These are phyloP conservation scores for Debaryomyces subglobosus DNA, from an alignment of 1,139 yeast species.

Conservation along the genomic window DNA sequence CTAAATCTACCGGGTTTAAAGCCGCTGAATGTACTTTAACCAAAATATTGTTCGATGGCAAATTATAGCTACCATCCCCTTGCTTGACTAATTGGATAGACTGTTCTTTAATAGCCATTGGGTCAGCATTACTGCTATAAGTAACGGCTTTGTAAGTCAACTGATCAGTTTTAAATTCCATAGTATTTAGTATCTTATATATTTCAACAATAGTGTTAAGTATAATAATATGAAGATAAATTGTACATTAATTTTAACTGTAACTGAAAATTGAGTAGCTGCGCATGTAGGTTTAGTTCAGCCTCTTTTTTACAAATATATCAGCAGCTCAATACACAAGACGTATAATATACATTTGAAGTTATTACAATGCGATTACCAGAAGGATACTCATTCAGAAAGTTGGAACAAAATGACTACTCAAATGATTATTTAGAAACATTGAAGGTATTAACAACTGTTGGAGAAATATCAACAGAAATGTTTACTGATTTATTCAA, in stretches of 20 bases:
- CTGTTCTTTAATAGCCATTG: constrained; percentile 17
- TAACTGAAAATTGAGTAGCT: not conserved
- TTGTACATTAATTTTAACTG: no score
- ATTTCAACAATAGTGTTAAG: not conserved
- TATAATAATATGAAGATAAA: not conserved
- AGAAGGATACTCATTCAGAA: constrained; percentile 55
- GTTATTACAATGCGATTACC: constrained; percentile 38
- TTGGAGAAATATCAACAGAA: constrained; percentile 54
- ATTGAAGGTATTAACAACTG: constrained; percentile 60
- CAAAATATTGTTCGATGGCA: constrained; percentile 49
- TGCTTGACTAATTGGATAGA: constrained; percentile 22
- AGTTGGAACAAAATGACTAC: constrained; percentile 48
- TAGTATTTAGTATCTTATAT: not conserved
- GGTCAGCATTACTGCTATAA: constrained; percentile 16
- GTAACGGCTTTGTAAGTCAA: constrained; percentile 24
- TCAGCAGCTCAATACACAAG: not conserved
- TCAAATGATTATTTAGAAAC: constrained; percentile 52
- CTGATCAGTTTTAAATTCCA: constrained; percentile 2
- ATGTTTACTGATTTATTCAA: constrained; percentile 46
- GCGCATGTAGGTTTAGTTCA: not conserved
- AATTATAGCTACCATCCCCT: constrained; percentile 37
- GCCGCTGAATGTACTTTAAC: constrained; percentile 62
- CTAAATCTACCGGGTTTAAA: constrained; percentile 69
- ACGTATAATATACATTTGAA: not conserved
- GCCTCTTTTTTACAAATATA: not conserved